These are phyloP conservation scores for Diplosphaera chodatii DNA, from an alignment of 139 green algal genomes.

Conservation along the genomic window DNA sequence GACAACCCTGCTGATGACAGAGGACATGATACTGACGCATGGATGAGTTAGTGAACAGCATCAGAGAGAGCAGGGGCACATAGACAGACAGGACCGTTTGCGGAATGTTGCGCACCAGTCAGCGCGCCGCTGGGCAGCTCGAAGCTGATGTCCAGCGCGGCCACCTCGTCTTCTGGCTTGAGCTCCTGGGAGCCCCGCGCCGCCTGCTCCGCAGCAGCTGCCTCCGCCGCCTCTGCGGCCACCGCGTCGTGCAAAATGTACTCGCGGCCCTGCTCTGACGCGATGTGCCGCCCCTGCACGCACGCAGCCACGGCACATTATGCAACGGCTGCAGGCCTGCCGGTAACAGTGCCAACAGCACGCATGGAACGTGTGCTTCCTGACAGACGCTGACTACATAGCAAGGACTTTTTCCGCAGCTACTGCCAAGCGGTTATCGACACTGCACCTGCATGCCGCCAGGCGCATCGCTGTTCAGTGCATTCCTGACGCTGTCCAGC, in stretches of 20 bases:
- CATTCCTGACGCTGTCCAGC: constrained; percentile 34
- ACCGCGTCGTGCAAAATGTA: constrained; percentile 49
- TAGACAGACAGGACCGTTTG: too few relatives aligned
- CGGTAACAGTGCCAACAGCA: too few relatives aligned
- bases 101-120: background rate
- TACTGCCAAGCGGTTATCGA: too few relatives aligned
- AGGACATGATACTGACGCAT: too few relatives aligned
- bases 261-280: constrained; percentile 50
- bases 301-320: too few relatives aligned
- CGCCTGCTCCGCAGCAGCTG: constrained; percentile 3
- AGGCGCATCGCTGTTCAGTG: constrained; percentile 16
- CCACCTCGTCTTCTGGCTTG: background rate
- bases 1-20: too few relatives aligned
- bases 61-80: too few relatives aligned
- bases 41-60: too few relatives aligned
- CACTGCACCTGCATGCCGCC: background rate
- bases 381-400: too few relatives aligned
- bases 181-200: background rate
- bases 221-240: constrained; percentile 1
- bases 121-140: constrained; percentile 3
- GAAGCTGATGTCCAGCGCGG: constrained; percentile 17
- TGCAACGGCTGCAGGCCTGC: too few relatives aligned
- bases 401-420: too few relatives aligned
- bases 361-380: too few relatives aligned
- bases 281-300: constrained; percentile 32